Percentiles rank a stretch among this genome's conserved stretches.
Evolutionary conservation across 176 grass and related monocot species (phyloP).

Genomic region (Oryza longistaminata): DNA sequence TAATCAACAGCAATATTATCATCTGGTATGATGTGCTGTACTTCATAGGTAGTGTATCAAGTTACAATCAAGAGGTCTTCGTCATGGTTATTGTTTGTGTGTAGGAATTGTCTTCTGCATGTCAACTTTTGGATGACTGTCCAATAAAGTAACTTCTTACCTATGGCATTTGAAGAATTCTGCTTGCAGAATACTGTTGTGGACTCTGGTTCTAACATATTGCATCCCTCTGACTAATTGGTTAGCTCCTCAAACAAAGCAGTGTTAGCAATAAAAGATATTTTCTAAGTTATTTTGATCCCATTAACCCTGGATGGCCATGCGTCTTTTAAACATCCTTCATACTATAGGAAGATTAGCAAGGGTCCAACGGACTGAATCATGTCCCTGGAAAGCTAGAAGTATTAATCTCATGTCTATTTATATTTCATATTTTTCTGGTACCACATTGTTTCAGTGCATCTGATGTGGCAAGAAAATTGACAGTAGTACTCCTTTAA

Average conservation of each 20-base stretch:
- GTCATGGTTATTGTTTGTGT: not conserved
- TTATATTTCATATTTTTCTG: slow-evolving; percentile 7
- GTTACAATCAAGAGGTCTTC: not conserved
- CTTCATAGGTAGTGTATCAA: not conserved
- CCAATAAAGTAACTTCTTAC: not conserved
- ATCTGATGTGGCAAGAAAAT: not conserved
- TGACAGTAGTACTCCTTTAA: not conserved
- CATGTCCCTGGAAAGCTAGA: not conserved
- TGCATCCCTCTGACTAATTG: not conserved
- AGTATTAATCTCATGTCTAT: not conserved
- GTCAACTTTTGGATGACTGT: not conserved
- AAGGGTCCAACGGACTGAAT: not conserved
- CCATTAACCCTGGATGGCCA: not conserved
- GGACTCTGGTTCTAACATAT: not conserved
- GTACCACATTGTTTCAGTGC: not conserved
- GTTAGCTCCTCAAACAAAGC: not conserved
- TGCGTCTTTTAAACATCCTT: not conserved
- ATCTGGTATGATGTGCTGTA: slow-evolving; percentile 12
- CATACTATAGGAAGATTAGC: not conserved
- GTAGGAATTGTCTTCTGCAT: not conserved
- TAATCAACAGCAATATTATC: slow-evolving; percentile 11
- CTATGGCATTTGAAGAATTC: not conserved
- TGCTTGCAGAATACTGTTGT: not conserved
- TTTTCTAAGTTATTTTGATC: not conserved
- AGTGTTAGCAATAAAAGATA: not conserved